A percentile compares a stretch with the other conserved stretches of the same genome.
phyloP scores from a whole-genome alignment of 192 early-diverging fungal genomes.

The Phlyctochytrium arcticum region DNA sequence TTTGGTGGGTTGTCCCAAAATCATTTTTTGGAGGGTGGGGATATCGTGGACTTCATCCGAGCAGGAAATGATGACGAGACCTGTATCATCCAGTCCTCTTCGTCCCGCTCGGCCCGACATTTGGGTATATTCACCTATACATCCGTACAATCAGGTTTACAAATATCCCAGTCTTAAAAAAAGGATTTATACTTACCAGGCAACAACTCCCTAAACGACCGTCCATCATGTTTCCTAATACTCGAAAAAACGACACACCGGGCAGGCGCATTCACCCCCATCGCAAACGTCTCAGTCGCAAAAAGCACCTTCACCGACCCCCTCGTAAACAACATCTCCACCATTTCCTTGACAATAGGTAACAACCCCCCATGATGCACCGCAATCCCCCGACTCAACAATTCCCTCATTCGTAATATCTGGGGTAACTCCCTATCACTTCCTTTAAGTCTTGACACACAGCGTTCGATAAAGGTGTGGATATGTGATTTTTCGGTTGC shows the following conservation, averaged over 20 bases:
- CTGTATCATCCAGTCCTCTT: conserved; percentile 87
- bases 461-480: conserved; percentile 80
- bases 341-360: conserved; percentile 98
- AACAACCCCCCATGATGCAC: conserved; percentile 96
- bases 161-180: conserved; percentile 19
- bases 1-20: conserved; percentile 83
- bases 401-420: conserved; percentile 74
- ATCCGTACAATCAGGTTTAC: background rate
- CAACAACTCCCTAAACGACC: conserved; percentile 77
- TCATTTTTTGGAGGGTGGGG: conserved; percentile 65
- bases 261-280: conserved; percentile 99
- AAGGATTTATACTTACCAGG: conserved; percentile 57
- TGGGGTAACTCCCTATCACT: conserved; percentile 86
- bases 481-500: conserved; percentile 80
- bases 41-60: conserved; percentile 57
- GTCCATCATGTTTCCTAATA: conserved; percentile 90
- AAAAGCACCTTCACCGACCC: conserved; percentile 90
- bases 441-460: conserved; percentile 75
- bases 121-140: conserved; percentile 95
- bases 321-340: conserved; percentile 90
- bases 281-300: conserved; percentile 99
- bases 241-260: conserved; percentile 89
- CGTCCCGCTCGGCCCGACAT: conserved; percentile 98
- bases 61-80: conserved; percentile 85
- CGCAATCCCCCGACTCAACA: conserved; percentile 87